Evolutionary conservation across 2,329 filamentous ascomycete species (phyloP).

Genomic region (Alternaria alternata): DNA sequence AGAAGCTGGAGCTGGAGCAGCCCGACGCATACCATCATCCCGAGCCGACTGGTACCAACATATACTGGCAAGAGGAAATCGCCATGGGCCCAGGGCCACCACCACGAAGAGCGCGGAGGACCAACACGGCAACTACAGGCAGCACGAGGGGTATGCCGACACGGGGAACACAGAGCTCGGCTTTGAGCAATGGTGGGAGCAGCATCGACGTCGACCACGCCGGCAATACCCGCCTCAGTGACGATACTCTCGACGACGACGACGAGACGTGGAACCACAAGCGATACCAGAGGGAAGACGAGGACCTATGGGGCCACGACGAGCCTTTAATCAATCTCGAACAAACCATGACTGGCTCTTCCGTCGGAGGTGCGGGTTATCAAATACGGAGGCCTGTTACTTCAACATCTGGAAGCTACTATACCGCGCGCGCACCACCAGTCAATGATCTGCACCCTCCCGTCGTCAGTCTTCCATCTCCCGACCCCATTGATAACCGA

Average conservation of each 20-base stretch:
- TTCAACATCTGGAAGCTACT: conserved; percentile 47
- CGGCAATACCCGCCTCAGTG: conserved; percentile 38
- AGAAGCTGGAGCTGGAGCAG: conserved; percentile 71
- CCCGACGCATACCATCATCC: conserved; percentile 81
- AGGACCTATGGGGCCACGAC: conserved; percentile 81
- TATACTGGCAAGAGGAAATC: conserved; percentile 89
- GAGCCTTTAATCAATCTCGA: conserved; percentile 49
- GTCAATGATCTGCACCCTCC: conserved; percentile 89
- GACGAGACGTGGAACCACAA: conserved; percentile 74
- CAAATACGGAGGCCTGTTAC: conserved; percentile 35
- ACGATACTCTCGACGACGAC: conserved; percentile 45
- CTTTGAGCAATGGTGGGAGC: conserved; percentile 55
- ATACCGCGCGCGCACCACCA: conserved; percentile 65
- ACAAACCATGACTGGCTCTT: conserved; percentile 38
- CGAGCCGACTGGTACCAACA: conserved; percentile 84
- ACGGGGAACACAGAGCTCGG: conserved; percentile 60
- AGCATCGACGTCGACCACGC: conserved; percentile 46
- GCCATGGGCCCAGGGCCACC: conserved; percentile 78
- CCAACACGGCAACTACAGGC: conserved; percentile 57
- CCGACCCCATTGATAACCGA: conserved; percentile 72
- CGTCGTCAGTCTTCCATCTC: conserved; percentile 78
- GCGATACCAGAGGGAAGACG: conserved; percentile 86
- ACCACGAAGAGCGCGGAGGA: conserved; percentile 64
- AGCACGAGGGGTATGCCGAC: conserved; percentile 67
- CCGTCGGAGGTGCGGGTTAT: conserved; percentile 38